phyloP scores from a whole-genome alignment of 2,329 filamentous ascomycete species.

The Nigrospora sphaerica region DNA sequence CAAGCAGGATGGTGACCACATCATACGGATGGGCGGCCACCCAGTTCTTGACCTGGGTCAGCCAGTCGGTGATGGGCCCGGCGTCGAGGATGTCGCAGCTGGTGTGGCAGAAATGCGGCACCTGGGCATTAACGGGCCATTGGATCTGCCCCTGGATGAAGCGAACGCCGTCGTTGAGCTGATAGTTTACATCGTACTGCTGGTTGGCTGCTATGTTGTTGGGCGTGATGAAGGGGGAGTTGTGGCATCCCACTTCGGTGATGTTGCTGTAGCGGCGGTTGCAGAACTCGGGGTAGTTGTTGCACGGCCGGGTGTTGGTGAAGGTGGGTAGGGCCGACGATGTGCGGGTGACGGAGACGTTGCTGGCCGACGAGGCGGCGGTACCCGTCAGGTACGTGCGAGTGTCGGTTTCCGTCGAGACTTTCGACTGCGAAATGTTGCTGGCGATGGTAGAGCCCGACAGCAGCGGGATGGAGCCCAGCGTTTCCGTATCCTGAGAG shows the following conservation, averaged over 20 bases:
- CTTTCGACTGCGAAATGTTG: slow-evolving; percentile 17
- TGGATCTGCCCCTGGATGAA: slow-evolving; percentile 59
- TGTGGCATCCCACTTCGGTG: slow-evolving; percentile 71
- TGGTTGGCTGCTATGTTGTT: slow-evolving; percentile 76
- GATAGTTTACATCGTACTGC: slow-evolving; percentile 55
- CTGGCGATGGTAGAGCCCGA: slow-evolving; percentile 19
- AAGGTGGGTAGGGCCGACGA: slow-evolving; percentile 33
- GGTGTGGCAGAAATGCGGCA: slow-evolving; percentile 75
- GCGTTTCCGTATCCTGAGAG: slow-evolving; percentile 24
- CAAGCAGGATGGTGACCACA: slow-evolving; percentile 79
- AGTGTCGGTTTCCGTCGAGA: slow-evolving; percentile 12
- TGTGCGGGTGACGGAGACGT: slow-evolving; percentile 32
- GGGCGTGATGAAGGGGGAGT: slow-evolving; percentile 66
- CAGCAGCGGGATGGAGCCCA: slow-evolving; percentile 16
- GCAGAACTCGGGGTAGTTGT: slow-evolving; percentile 73
- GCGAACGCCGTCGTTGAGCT: slow-evolving; percentile 71
- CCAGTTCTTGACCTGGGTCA: slow-evolving; percentile 65
- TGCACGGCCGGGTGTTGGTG: slow-evolving; percentile 73
- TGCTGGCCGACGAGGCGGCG: slow-evolving; percentile 32
- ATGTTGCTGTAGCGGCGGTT: slow-evolving; percentile 72
- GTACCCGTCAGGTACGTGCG: slow-evolving; percentile 40
- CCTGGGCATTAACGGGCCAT: slow-evolving; percentile 40
- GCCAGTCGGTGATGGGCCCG: slow-evolving; percentile 69
- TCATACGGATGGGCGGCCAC: slow-evolving; percentile 73
- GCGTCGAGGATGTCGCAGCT: slow-evolving; percentile 75